Percentiles rank a stretch among this genome's conserved stretches.
Conservation (phyloP, 768 basidiomycete genomes). For the Pleurotus salmoneostramineus region DNA sequence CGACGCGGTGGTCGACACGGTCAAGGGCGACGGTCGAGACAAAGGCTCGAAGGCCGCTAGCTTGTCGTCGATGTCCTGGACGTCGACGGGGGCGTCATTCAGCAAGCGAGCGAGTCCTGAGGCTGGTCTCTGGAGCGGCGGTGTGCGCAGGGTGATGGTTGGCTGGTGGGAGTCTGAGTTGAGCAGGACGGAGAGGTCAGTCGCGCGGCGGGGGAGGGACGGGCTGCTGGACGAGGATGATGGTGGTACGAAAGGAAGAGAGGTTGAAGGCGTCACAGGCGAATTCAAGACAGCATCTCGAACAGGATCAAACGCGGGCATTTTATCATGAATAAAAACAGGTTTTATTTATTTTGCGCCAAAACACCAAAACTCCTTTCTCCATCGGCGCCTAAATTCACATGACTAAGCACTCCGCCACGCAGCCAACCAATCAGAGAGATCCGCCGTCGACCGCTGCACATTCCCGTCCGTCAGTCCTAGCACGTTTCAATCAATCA, state of each 20-base stretch:
- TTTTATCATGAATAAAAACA: constrained; percentile 21
- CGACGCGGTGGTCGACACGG: constrained; percentile 11
- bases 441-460: constrained; percentile 57
- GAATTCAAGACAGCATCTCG: constrained; percentile 84
- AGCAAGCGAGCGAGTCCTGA: constrained; percentile 37
- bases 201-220: constrained; percentile 59
- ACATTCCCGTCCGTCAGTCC: not conserved
- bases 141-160: constrained; percentile 16
- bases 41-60: constrained; percentile 27
- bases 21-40: constrained; percentile 16
- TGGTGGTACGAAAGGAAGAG: constrained; percentile 23
- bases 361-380: too few species aligned
- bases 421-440: constrained; percentile 48
- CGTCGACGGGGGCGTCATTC: constrained; percentile 14
- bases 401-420: constrained; percentile 17
- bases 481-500: not conserved
- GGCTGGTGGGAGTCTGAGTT: constrained; percentile 49
- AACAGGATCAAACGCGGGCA: constrained; percentile 84
- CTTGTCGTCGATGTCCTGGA: constrained; percentile 23
- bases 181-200: constrained; percentile 73
- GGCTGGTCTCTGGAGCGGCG: constrained; percentile 35
- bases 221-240: constrained; percentile 40
- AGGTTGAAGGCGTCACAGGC: constrained; percentile 48
- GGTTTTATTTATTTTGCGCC: not conserved
- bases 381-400: not conserved